Percentiles rank a stretch among this genome's conserved stretches.
Evolutionary conservation across 257 asterid genomes (phyloP).

Genomic region (Gentiana dahurica): DNA sequence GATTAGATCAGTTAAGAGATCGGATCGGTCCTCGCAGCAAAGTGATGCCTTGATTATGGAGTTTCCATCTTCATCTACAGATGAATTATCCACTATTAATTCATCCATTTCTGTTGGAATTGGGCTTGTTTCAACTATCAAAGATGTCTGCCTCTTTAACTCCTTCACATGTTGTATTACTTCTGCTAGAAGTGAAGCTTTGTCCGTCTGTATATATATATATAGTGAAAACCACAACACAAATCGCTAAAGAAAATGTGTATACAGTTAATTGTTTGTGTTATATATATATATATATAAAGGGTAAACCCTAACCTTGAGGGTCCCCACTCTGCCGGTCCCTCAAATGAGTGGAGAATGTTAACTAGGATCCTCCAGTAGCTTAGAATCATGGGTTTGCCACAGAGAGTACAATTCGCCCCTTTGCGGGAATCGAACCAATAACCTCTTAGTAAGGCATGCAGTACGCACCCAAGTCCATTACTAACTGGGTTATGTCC

Average conservation of each 20-base stretch:
- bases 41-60: conserved; percentile 60
- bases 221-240: background rate
- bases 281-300: no score
- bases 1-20: conserved; percentile 70
- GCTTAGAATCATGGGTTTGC: no score
- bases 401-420: no score
- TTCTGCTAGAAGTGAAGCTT: conserved; percentile 88
- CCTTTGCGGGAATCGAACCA: no score
- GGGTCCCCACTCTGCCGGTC: no score
- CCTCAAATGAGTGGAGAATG: background rate
- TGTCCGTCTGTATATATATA: conserved; percentile 42
- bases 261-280: background rate
- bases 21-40: conserved; percentile 81
- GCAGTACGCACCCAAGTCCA: no score
- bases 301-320: no score
- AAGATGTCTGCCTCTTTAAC: conserved; percentile 60
- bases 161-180: conserved; percentile 90
- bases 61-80: conserved; percentile 48
- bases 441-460: no score
- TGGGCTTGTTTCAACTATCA: conserved; percentile 40
- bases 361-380: background rate
- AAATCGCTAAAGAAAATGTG: background rate
- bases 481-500: no score
- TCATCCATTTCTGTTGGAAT: conserved; percentile 76
- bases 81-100: conserved; percentile 52